phyloP scores from a whole-genome alignment of 805 yeast species.

The Kodamaea neixiangensis region DNA sequence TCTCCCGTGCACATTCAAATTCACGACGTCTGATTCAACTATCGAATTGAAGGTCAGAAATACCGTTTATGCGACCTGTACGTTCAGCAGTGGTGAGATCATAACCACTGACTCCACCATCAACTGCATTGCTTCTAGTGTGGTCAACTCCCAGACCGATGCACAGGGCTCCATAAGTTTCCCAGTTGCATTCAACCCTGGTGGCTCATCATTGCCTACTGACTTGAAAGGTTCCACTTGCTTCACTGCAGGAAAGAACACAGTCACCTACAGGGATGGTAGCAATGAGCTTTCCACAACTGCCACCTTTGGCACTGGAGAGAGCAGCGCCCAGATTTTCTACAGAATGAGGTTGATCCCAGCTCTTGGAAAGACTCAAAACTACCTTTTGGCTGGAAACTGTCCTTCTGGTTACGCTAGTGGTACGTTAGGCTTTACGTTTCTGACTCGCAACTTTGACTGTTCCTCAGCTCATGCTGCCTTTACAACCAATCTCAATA shows the following conservation, averaged over 20 bases:
- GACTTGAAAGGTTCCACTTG: slow-evolving; percentile 21
- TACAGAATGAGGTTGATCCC: slow-evolving; percentile 14
- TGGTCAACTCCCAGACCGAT: slow-evolving; percentile 13
- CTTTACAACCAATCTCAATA: slow-evolving; percentile 23
- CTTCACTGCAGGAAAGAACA: slow-evolving; percentile 22
- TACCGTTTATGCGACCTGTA: slow-evolving; percentile 24
- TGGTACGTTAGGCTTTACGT: slow-evolving; percentile 24
- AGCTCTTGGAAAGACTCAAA: slow-evolving; percentile 10
- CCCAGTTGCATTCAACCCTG: slow-evolving; percentile 24
- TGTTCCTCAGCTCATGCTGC: slow-evolving; percentile 23
- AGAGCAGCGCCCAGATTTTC: neutral
- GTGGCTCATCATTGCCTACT: slow-evolving; percentile 7
- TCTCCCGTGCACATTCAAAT: slow-evolving; percentile 20
- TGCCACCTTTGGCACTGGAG: slow-evolving; percentile 8
- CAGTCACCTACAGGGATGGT: slow-evolving; percentile 18
- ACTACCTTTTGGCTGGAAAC: slow-evolving; percentile 15
- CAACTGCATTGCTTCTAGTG: slow-evolving; percentile 14
- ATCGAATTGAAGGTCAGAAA: slow-evolving; percentile 11
- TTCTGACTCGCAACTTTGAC: slow-evolving; percentile 17
- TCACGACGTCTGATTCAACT: slow-evolving; percentile 11
- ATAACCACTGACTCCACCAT: slow-evolving; percentile 10
- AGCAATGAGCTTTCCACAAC: slow-evolving; percentile 11
- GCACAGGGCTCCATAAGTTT: slow-evolving; percentile 18
- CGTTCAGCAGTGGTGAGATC: slow-evolving; percentile 14
- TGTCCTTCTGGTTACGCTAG: slow-evolving; percentile 23